Percentiles rank a stretch among this genome's conserved stretches.
Conservation (phyloP, 352 stramenopile species). For the Pythium scleroteichum region DNA sequence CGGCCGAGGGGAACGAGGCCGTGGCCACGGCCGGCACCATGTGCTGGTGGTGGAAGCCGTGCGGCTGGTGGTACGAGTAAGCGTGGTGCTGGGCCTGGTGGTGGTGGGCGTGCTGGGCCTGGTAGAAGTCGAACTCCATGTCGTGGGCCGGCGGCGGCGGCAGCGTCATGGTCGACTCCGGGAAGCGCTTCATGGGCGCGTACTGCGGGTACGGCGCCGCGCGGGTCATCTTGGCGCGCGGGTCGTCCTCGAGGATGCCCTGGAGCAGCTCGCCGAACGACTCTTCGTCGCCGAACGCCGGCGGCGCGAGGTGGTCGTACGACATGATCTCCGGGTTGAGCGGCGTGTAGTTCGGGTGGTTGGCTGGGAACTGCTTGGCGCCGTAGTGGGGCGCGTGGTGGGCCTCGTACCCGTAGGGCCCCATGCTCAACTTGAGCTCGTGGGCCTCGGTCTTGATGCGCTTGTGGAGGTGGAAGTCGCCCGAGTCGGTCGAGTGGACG, state of each 20-base stretch:
- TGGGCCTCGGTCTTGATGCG: conserved; percentile 28
- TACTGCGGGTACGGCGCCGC: conserved; percentile 15
- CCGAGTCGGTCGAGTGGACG: conserved; percentile 24
- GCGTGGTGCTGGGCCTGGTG: conserved; percentile 7
- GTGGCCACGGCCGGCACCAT: conserved; percentile 16
- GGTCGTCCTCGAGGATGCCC: conserved; percentile 71
- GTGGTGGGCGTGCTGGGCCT: conserved; percentile 12
- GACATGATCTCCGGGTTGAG: conserved; percentile 22
- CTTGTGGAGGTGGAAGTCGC: conserved; percentile 18
- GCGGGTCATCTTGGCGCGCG: conserved; percentile 26
- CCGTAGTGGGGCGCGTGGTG: conserved; percentile 7
- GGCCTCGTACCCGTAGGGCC: conserved; percentile 24
- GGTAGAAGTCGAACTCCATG: conserved; percentile 23
- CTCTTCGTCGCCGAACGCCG: conserved; percentile 64
- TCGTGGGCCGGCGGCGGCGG: not conserved
- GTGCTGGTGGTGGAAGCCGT: conserved; percentile 22
- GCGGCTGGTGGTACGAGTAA: conserved; percentile 18
- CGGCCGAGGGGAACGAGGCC: conserved; percentile 27
- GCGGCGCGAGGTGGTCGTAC: conserved; percentile 63
- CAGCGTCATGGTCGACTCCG: not conserved
- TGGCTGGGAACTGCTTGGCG: not conserved
- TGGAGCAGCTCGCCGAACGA: conserved; percentile 69
- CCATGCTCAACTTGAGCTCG: conserved; percentile 31
- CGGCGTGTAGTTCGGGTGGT: conserved; percentile 18
- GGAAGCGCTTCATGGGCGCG: conserved; percentile 19